Percentiles rank a stretch among this genome's conserved stretches.
phyloP scores from a whole-genome alignment of 352 stramenopile genomes.

The Phytophthora uliginosa region DNA sequence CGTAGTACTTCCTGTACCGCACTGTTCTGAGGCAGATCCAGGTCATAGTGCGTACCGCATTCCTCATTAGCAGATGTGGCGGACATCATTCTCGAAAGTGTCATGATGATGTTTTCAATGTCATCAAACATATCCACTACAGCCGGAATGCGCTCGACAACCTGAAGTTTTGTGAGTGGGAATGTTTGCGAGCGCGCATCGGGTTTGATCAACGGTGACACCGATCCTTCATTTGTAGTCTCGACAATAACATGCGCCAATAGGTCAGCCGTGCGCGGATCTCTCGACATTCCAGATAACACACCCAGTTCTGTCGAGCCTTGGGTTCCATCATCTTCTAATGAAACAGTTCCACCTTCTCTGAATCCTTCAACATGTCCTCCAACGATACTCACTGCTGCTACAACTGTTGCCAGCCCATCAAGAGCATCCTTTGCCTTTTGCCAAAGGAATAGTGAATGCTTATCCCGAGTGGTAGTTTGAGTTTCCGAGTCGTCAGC shows the following conservation, averaged over 20 bases:
- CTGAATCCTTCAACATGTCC: slow-evolving; percentile 77
- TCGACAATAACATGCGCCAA: slow-evolving; percentile 43
- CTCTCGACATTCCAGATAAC: slow-evolving; percentile 55
- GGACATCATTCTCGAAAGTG: slow-evolving; percentile 65
- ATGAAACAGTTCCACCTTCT: slow-evolving; percentile 68
- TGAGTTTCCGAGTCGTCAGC: slow-evolving; percentile 30
- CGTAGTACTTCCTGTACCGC: slow-evolving; percentile 69
- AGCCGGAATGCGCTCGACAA: slow-evolving; percentile 78
- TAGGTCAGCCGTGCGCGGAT: slow-evolving; percentile 46
- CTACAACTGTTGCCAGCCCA: slow-evolving; percentile 60
- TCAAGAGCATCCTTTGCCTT: slow-evolving; percentile 83
- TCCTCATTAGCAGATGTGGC: slow-evolving; percentile 38
- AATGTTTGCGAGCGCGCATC: slow-evolving; percentile 37
- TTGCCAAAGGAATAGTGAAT: slow-evolving; percentile 75
- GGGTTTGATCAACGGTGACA: slow-evolving; percentile 24
- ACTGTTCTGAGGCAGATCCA: slow-evolving; percentile 75
- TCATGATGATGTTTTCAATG: slow-evolving; percentile 59
- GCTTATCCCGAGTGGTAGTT: slow-evolving; percentile 63
- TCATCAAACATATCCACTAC: slow-evolving; percentile 85
- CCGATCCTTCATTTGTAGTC: slow-evolving; percentile 11
- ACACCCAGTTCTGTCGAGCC: slow-evolving; percentile 28
- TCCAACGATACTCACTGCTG: slow-evolving; percentile 77
- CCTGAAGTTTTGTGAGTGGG: slow-evolving; percentile 63
- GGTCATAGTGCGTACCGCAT: slow-evolving; percentile 43
- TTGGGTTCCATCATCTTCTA: slow-evolving; percentile 59